Conservation (phyloP, 169 alveolate genomes). For the Cryptosporidium viatorum region DNA sequence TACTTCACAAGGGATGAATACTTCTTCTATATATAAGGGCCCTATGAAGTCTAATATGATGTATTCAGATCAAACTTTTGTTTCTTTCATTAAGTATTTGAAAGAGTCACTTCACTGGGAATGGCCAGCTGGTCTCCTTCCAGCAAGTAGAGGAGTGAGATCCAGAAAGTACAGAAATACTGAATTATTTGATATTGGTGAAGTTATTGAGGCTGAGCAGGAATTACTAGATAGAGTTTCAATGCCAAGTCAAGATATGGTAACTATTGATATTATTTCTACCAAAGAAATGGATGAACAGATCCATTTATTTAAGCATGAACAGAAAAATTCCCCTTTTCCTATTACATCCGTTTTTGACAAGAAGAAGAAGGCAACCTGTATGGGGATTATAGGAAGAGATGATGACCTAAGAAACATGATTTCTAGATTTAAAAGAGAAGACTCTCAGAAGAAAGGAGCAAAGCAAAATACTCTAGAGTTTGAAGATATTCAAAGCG, state of each 20-base stretch:
- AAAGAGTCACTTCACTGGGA: constrained; percentile 85
- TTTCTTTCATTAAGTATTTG: constrained; percentile 61
- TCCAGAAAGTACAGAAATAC: constrained; percentile 84
- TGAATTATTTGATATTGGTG: constrained; percentile 83
- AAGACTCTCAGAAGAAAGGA: constrained; percentile 6
- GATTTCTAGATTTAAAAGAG: constrained; percentile 53
- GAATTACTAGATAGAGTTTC: constrained; percentile 69
- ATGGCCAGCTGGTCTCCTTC: constrained; percentile 89
- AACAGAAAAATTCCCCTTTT: constrained; percentile 54
- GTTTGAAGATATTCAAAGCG: constrained; percentile 67
- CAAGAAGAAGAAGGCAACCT: constrained; percentile 38
- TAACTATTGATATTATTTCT: constrained; percentile 46
- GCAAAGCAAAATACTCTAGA: not conserved
- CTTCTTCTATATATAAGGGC: constrained; percentile 12
- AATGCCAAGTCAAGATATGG: constrained; percentile 71
- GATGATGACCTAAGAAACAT: constrained; percentile 53
- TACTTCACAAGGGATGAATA: not conserved
- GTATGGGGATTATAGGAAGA: constrained; percentile 70
- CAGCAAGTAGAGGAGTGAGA: constrained; percentile 85
- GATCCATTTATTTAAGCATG: constrained; percentile 47
- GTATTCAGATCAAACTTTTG: constrained; percentile 44
- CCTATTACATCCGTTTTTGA: constrained; percentile 44
- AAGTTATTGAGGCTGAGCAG: constrained; percentile 86
- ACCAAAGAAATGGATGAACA: constrained; percentile 50
- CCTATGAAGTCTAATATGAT: constrained; percentile 45